A percentile compares a stretch with the other conserved stretches of the same genome.
These are phyloP conservation scores for Exophiala calicioides DNA, from an alignment of 2,329 filamentous ascomycete species.

Conservation along the genomic window DNA sequence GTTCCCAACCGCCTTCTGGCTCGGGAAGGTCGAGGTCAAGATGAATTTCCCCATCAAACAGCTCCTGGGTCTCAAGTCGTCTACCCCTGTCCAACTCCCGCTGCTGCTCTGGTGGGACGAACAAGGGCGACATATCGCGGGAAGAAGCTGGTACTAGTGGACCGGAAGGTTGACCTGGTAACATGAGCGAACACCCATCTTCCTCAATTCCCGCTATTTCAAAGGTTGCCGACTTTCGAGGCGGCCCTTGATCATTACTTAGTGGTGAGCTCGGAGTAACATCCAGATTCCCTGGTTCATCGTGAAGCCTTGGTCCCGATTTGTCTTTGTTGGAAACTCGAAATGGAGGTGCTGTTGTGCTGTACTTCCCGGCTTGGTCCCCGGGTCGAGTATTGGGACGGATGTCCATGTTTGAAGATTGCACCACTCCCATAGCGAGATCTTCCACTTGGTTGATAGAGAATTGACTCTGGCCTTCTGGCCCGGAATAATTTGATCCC, in stretches of 20 bases:
- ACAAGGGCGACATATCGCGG: no score
- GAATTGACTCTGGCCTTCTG: conserved; percentile 7
- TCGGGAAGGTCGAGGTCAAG: conserved; percentile 30
- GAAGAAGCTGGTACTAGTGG: no score
- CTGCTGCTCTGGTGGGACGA: background rate
- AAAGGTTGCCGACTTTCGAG: background rate
- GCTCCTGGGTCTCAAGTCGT: conserved; percentile 11
- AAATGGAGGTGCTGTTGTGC: conserved; percentile 7
- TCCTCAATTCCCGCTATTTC: conserved; percentile 4
- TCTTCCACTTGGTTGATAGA: conserved; percentile 1
- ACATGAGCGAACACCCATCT: background rate
- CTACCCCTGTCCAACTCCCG: background rate
- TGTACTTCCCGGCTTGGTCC: background rate
- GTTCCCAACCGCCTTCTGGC: conserved; percentile 33
- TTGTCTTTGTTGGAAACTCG: background rate
- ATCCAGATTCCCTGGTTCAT: conserved; percentile 4
- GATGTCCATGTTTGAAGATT: conserved; percentile 5
- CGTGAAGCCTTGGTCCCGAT: conserved; percentile 2
- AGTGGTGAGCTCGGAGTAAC: conserved; percentile 6
- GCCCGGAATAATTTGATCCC: conserved; percentile 5
- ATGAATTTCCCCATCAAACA: conserved; percentile 19
- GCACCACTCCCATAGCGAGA: conserved; percentile 5
- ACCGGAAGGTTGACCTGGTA: background rate
- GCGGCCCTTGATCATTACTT: conserved; percentile 2
- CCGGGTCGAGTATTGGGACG: background rate